Evolutionary conservation across 2,329 filamentous ascomycete species (phyloP).

Genomic region (Pyrenophora teres): DNA sequence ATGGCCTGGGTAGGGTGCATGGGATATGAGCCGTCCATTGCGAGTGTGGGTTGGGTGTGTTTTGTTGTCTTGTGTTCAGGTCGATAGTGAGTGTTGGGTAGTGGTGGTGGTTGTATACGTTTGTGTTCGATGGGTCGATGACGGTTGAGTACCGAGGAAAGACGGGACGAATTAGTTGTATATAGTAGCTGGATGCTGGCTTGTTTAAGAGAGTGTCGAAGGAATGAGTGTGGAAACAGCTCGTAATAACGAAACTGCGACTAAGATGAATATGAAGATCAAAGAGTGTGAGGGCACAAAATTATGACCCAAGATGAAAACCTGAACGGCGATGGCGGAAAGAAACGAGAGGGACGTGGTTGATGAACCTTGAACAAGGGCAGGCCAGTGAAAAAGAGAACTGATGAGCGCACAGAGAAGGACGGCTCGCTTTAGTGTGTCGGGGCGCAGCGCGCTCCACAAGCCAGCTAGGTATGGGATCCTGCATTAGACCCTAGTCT

Average conservation of each 20-base stretch:
- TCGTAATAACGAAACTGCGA: slow-evolving; percentile 48
- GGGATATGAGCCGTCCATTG: slow-evolving; percentile 70
- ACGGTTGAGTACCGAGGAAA: slow-evolving; percentile 13
- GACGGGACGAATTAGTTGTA: slow-evolving; percentile 34
- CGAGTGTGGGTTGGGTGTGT: slow-evolving; percentile 7
- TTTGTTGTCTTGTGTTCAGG: background rate
- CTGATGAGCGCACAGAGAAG: slow-evolving; percentile 49
- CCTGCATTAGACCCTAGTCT: slow-evolving; percentile 14
- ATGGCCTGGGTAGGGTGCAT: slow-evolving; percentile 60
- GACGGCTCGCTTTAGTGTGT: slow-evolving; percentile 46
- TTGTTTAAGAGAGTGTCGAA: slow-evolving; percentile 34
- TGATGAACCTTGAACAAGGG: slow-evolving; percentile 50
- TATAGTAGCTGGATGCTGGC: slow-evolving; percentile 26
- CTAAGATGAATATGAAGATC: slow-evolving; percentile 35
- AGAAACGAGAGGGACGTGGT: slow-evolving; percentile 48
- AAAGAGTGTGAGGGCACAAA: slow-evolving; percentile 21
- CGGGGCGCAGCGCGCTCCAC: slow-evolving; percentile 47
- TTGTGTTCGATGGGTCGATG: slow-evolving; percentile 11
- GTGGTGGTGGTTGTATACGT: slow-evolving; percentile 27
- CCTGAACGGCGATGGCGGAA: slow-evolving; percentile 41
- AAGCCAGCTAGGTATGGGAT: slow-evolving; percentile 38
- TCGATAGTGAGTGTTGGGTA: background rate
- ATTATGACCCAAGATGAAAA: slow-evolving; percentile 45
- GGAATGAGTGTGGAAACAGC: slow-evolving; percentile 49
- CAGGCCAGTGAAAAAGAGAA: slow-evolving; percentile 49